Percentiles rank a stretch among this genome's conserved stretches.
Evolutionary conservation across 2,329 filamentous ascomycete species (phyloP).

Genomic region (Stemphylium vesicarium): DNA sequence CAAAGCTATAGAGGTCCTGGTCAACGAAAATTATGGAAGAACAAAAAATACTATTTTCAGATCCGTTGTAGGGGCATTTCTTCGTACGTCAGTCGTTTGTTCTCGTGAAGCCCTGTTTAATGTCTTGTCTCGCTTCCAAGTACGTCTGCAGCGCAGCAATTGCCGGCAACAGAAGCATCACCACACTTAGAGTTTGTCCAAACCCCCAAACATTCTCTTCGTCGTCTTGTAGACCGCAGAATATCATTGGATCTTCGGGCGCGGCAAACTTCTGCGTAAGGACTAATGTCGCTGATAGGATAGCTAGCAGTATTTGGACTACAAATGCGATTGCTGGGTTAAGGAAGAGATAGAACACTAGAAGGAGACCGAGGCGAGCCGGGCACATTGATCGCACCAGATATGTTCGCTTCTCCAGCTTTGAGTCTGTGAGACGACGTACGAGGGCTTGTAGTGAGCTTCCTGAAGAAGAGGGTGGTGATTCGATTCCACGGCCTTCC

Average conservation of each 20-base stretch:
- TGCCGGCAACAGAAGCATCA: conserved; percentile 36
- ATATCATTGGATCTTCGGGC: conserved; percentile 22
- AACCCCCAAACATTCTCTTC: conserved; percentile 41
- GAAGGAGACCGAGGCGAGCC: conserved; percentile 18
- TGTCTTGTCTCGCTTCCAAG: conserved; percentile 36
- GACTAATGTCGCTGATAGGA: conserved; percentile 31
- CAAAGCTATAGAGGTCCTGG: not conserved
- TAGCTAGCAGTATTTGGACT: conserved; percentile 34
- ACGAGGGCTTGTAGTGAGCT: conserved; percentile 4
- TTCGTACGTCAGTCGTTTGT: not conserved
- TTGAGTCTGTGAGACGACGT: conserved; percentile 14
- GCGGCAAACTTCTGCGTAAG: conserved; percentile 38
- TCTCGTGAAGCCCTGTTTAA: conserved; percentile 12
- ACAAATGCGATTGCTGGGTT: conserved; percentile 37
- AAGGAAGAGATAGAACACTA: conserved; percentile 34
- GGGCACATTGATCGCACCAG: conserved; percentile 5
- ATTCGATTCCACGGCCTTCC: conserved; percentile 3
- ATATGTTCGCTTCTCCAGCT: not conserved
- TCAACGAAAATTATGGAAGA: too few species aligned
- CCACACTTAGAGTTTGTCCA: conserved; percentile 40
- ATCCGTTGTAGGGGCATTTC: too few species aligned
- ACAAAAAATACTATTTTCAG: too few species aligned
- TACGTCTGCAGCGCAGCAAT: conserved; percentile 37
- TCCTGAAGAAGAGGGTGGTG: conserved; percentile 8
- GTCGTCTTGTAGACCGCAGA: conserved; percentile 33